Percentiles rank a stretch among this genome's conserved stretches.
Evolutionary conservation across 139 green algal genomes (phyloP).

Genomic region (Chlamydomonas eustigma): DNA sequence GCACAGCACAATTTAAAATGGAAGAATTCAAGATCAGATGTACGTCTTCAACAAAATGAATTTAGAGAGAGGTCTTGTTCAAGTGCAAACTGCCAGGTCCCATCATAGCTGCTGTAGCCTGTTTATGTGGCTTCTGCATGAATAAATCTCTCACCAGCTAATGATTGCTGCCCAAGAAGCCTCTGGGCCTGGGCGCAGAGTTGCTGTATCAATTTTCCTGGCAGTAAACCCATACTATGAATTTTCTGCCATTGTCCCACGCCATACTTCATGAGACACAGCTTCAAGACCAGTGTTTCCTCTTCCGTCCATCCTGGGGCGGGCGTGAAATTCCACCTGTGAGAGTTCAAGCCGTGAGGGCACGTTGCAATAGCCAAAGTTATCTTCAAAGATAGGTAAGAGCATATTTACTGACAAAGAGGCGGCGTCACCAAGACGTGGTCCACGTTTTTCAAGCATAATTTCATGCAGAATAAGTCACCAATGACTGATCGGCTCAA

Average conservation of each 20-base stretch:
- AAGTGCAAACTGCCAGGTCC: too few species aligned
- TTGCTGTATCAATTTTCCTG: slow-evolving; percentile 88
- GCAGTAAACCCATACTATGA: slow-evolving; percentile 71
- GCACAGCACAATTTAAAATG: too few species aligned
- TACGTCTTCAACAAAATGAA: too few species aligned
- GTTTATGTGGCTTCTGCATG: too few species aligned
- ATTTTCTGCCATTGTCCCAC: slow-evolving; percentile 84
- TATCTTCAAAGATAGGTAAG: background rate
- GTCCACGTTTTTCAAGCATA: slow-evolving; percentile 66
- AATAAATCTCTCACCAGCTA: slow-evolving; percentile 50
- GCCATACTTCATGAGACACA: slow-evolving; percentile 83
- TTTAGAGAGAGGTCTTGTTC: too few species aligned
- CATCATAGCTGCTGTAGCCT: too few species aligned
- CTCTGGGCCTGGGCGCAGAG: slow-evolving; percentile 86
- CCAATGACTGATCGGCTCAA: too few species aligned
- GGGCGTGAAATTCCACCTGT: slow-evolving; percentile 90
- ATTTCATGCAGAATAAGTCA: too few species aligned
- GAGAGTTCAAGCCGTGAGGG: background rate
- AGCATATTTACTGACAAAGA: slow-evolving; percentile 63
- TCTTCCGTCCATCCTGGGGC: slow-evolving; percentile 84
- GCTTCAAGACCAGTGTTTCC: slow-evolving; percentile 71
- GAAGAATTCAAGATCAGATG: too few species aligned
- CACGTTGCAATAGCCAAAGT: background rate
- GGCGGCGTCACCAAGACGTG: slow-evolving; percentile 75
- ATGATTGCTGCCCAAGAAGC: slow-evolving; percentile 81